phyloP scores from a whole-genome alignment of 169 alveolate species.

The Miamiensis avidus region DNA sequence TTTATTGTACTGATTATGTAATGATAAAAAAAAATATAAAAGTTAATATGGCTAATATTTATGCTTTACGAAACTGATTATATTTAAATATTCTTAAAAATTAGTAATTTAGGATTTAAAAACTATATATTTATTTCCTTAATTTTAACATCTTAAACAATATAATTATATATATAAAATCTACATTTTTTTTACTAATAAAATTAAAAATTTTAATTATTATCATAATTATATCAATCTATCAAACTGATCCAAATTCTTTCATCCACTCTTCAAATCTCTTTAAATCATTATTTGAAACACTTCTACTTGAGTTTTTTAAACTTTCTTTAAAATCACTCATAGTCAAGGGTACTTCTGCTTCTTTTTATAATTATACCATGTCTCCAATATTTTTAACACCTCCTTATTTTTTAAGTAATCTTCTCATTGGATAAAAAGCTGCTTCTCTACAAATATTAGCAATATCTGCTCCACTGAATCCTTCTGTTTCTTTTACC shows the following conservation, averaged over 20 bases:
- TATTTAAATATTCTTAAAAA: no score
- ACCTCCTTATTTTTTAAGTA: slow-evolving; percentile 57
- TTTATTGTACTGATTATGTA: no score
- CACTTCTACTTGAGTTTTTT: slow-evolving; percentile 71
- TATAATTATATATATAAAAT: no score
- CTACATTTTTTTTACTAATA: no score
- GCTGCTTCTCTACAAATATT: slow-evolving; percentile 91
- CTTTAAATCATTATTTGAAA: slow-evolving; percentile 66
- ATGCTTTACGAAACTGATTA: no score
- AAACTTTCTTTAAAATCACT: slow-evolving; percentile 76
- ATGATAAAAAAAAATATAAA: no score
- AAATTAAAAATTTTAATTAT: no score
- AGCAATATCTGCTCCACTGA: slow-evolving; percentile 90
- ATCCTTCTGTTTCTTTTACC: slow-evolving; percentile 70
- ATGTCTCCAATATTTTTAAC: slow-evolving; percentile 58
- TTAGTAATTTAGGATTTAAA: no score
- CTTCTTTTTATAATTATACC: slow-evolving; percentile 46
- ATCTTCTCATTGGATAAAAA: slow-evolving; percentile 86
- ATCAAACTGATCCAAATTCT: slow-evolving; percentile 78
- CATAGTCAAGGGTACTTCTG: slow-evolving; percentile 72
- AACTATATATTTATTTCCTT: no score
- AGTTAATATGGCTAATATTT: no score
- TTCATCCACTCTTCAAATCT: slow-evolving; percentile 84
- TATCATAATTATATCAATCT: no score
- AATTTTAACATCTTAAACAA: no score